Percentiles rank a stretch among this genome's conserved stretches.
Evolutionary conservation across 2,329 filamentous ascomycete genomes (phyloP).

Genomic region (Alternaria sp.): DNA sequence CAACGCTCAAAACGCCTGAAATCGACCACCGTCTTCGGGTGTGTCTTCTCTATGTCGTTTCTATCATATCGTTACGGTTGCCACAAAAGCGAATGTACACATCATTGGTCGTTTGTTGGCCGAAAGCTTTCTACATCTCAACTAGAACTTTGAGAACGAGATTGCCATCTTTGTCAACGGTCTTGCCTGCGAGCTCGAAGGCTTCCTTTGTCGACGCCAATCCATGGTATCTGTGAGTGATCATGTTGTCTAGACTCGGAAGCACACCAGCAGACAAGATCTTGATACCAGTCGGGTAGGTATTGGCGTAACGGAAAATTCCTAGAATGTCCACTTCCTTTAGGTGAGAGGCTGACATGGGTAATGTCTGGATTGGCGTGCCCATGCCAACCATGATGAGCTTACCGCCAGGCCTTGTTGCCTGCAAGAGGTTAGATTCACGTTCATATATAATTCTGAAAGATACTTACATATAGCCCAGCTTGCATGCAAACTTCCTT

Average conservation of each 20-base stretch:
- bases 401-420: constrained; percentile 60
- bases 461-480: constrained; percentile 51
- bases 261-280: constrained; percentile 61
- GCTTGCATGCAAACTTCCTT: constrained; percentile 56
- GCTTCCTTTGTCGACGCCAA: constrained; percentile 61
- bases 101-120: constrained; percentile 1
- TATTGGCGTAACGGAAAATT: constrained; percentile 65
- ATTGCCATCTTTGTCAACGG: constrained; percentile 60
- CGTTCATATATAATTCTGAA: background rate
- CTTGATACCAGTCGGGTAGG: constrained; percentile 64
- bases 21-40: constrained; percentile 3
- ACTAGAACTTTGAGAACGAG: constrained; percentile 62
- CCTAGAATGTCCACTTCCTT: constrained; percentile 66
- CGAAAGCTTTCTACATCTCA: constrained; percentile 32
- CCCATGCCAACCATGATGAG: constrained; percentile 67
- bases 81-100: constrained; percentile 13
- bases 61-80: constrained; percentile 16
- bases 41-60: constrained; percentile 18
- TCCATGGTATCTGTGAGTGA: constrained; percentile 61
- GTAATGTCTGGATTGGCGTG: constrained; percentile 63
- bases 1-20: constrained; percentile 23
- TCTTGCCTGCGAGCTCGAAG: constrained; percentile 61
- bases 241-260: constrained; percentile 60
- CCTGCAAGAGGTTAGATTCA: constrained; percentile 36
- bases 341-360: constrained; percentile 63